Evolutionary conservation across 2,329 filamentous ascomycete genomes (phyloP), one percentile per base, ranked within the genome.

Genomic region (Dothideomycetidae sp.): DNA sequence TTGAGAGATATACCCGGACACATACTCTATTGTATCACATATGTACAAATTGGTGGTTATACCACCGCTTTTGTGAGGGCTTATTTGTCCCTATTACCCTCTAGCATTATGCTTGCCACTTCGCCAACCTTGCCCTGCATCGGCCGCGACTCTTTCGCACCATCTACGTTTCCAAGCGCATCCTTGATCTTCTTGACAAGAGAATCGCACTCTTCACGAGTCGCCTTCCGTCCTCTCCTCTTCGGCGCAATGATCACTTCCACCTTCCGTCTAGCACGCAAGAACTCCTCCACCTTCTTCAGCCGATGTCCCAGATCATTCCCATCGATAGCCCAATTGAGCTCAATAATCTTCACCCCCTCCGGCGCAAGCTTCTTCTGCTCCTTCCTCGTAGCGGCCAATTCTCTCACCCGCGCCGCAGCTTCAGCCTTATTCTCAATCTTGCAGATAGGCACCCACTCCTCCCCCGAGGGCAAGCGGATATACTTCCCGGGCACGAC

Each of bases 251-350:
- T 50, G 37, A 78, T 50, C 9, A 94, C 52, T 53, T 90, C 78
- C 13, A 94, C 83, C 53, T 68, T 75, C 53, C 71, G 69, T 1
- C 85, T 85, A 55, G 83, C 82, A 5, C 55, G 62, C 53, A 94
- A 53, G 53, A 93, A 93, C 37, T 62, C 66, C 43, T 60, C 60
- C 50, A 88, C 55, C 60, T 75, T 73, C 50, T 70, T 70, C 55
- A 90, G 54, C 52, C 78, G 72, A 54, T 81, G 77, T n/a, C 61
- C 61, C 36, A 93, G 56, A 61, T 94, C 86, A 53, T 88, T 71
- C 10, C 58, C 53, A 43, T 75, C 76, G 50, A 93, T 92, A 21
- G 78, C 76, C 86, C 86, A 96, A 56, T 84, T 88, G 49, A 96
- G 49, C 60, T 94, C 86, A n/a, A 94, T 57, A 53, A 78, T 78